Base-by-base conservation (phyloP, 805 yeast genomes). In the Cyberlindnera petersonii region DNA sequence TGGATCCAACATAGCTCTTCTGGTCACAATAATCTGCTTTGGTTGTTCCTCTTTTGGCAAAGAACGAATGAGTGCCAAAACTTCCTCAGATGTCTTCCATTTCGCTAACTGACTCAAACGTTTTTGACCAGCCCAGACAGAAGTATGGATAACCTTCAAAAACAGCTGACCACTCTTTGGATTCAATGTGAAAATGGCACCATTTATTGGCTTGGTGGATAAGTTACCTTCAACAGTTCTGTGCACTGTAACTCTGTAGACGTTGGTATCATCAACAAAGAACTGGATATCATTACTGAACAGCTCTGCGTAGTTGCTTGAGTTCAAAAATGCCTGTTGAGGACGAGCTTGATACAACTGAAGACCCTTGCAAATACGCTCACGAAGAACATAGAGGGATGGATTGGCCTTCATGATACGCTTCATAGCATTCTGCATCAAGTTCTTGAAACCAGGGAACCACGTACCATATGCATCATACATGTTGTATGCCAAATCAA, bases 41-140 rank as follows among this genome's bases (percentile, higher is more conserved):
- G 98, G 98, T 54, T 88, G 96, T 61, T 93, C 96, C 53, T 91
- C 97, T 39, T 78, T 72, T 1, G 97, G 97, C 38, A 93, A 64
- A 0, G 97, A 86, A 30, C 96, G 72, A 15, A 93, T 74, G 47
- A 93, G 66, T 0, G 95, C 95, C 13, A 96, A 91, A 17, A 87
- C 95, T 61, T 91, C 98, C 63, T 93, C 99, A 0, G 98, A 98
- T 2, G 98, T 81, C 59, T 91, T 93, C 98, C 98, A 93, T 58
- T 93, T 93, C 2, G 98, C 89, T 48, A 93, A 65, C 56, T 93
- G 97, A 21, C 93, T 82, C 44, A 91, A 71, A 52, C 97, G 82
- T 55, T 87, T 89, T 60, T 93, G 98, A 15, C 99, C 99, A 4
- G 95, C 82, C 94, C 96, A 93, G 2, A 87, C 95, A 6, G 95